Evolutionary conservation across 257 asterid genomes (phyloP).

Genomic region (Jacaranda copaia): DNA sequence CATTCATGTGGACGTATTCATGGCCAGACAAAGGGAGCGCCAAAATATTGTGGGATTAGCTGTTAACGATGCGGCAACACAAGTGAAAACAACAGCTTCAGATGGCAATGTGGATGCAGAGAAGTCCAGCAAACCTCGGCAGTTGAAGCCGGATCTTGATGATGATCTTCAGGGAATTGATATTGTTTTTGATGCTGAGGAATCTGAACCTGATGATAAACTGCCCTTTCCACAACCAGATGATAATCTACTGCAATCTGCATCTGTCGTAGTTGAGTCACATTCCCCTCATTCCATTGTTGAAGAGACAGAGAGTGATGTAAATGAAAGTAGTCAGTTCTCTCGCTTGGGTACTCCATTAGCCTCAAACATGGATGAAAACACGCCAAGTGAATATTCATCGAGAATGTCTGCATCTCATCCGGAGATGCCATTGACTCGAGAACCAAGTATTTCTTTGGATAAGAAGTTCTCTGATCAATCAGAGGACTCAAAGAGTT

Average conservation of each 20-base stretch:
- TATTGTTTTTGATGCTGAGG: slow-evolving; percentile 97
- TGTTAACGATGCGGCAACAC: slow-evolving; percentile 57
- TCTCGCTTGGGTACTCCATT: slow-evolving; percentile 60
- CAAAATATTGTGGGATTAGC: slow-evolving; percentile 60
- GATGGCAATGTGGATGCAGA: slow-evolving; percentile 61
- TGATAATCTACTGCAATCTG: slow-evolving; percentile 67
- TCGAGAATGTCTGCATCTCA: slow-evolving; percentile 83
- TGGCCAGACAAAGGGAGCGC: slow-evolving; percentile 96
- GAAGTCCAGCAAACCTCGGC: slow-evolving; percentile 64
- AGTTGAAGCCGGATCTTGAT: slow-evolving; percentile 80
- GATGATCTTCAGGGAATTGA: slow-evolving; percentile 98
- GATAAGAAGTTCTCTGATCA: slow-evolving; percentile 72
- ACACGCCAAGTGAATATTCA: slow-evolving; percentile 72
- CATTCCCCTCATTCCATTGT: slow-evolving; percentile 86
- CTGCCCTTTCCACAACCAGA: slow-evolving; percentile 79
- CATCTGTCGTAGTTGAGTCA: slow-evolving; percentile 62
- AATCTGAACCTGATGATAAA: slow-evolving; percentile 74
- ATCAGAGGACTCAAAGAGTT: slow-evolving; percentile 56
- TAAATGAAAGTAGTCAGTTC: slow-evolving; percentile 61
- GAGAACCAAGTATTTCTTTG: slow-evolving; percentile 75
- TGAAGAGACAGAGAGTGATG: slow-evolving; percentile 86
- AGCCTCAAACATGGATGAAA: slow-evolving; percentile 69
- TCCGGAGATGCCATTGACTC: slow-evolving; percentile 61
- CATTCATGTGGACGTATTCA: slow-evolving; percentile 94
- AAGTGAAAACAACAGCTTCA: slow-evolving; percentile 53